phyloP scores from a whole-genome alignment of 805 yeast genomes.

The Hanseniaspora meyeri region DNA sequence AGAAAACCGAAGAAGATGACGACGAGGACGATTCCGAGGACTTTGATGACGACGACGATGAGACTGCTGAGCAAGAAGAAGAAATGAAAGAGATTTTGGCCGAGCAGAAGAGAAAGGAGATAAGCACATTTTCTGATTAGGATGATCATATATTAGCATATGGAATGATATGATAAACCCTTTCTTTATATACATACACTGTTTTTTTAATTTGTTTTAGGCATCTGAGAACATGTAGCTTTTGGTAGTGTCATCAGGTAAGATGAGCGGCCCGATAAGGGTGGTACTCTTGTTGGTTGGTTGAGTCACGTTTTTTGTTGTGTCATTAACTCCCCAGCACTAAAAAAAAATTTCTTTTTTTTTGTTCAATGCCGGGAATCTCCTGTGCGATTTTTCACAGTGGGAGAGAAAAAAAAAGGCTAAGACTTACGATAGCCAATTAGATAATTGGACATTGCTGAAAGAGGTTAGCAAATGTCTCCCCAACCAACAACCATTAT shows the following conservation, averaged over 20 bases:
- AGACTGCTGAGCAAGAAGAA: slow-evolving; percentile 12
- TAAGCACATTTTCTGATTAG: not conserved
- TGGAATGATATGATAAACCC: too few relatives aligned
- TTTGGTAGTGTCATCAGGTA: too few relatives aligned
- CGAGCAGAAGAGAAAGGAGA: slow-evolving; percentile 17
- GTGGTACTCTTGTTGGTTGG: not conserved
- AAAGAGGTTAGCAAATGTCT: not conserved
- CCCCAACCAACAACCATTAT: not conserved
- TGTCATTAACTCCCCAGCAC: not conserved
- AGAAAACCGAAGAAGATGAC: slow-evolving; percentile 30
- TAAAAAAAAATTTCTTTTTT: too few relatives aligned
- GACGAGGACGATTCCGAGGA: slow-evolving; percentile 13
- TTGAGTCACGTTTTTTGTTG: not conserved
- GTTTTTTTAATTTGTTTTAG: too few relatives aligned
- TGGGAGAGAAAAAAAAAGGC: not conserved
- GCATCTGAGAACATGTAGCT: too few relatives aligned
- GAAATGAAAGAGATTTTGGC: slow-evolving; percentile 19
- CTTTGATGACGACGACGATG: slow-evolving; percentile 15
- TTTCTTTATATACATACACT: too few relatives aligned
- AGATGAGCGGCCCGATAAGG: not conserved
- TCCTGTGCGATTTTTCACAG: not conserved
- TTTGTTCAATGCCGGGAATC: not conserved
- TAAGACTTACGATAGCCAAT: not conserved
- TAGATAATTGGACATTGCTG: not conserved
- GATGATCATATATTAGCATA: too few relatives aligned